phyloP scores from a whole-genome alignment of 2,329 filamentous ascomycete species.

The Alternaria infectoria region DNA sequence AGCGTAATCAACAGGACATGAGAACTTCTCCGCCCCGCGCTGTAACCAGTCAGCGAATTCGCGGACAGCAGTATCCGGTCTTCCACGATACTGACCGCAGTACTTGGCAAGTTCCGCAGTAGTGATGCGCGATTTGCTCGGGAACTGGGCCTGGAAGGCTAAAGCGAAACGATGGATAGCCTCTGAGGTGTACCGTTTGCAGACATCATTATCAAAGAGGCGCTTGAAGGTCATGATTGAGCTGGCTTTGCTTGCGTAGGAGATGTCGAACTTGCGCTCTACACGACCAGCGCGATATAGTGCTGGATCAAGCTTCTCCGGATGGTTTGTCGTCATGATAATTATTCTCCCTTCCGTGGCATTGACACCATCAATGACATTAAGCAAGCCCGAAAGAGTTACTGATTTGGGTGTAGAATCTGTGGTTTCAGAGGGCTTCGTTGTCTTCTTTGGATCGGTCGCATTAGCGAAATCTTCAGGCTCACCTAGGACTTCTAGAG shows the following conservation, averaged over 20 bases:
- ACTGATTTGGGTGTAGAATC: slow-evolving; percentile 1
- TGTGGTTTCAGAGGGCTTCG: not conserved
- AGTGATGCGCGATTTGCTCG: slow-evolving; percentile 4
- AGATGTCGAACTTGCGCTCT: slow-evolving; percentile 77
- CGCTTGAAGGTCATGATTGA: slow-evolving; percentile 10
- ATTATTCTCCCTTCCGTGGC: slow-evolving; percentile 77
- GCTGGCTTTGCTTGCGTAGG: slow-evolving; percentile 14
- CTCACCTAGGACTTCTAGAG: not conserved
- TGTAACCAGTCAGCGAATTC: slow-evolving; percentile 15
- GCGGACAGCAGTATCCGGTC: slow-evolving; percentile 12
- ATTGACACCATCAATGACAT: slow-evolving; percentile 80
- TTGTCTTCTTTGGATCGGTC: not conserved
- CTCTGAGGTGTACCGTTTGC: not conserved
- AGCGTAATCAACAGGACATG: slow-evolving; percentile 1
- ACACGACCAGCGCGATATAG: slow-evolving; percentile 74
- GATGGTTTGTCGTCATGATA: slow-evolving; percentile 80
- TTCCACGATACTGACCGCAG: slow-evolving; percentile 11
- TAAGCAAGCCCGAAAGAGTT: slow-evolving; percentile 74
- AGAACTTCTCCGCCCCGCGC: slow-evolving; percentile 12
- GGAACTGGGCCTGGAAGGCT: slow-evolving; percentile 17
- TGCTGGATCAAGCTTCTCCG: slow-evolving; percentile 73
- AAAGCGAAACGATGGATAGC: slow-evolving; percentile 13
- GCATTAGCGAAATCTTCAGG: slow-evolving; percentile 11
- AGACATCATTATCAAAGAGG: slow-evolving; percentile 5
- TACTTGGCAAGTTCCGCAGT: slow-evolving; percentile 18